Base-by-base conservation (phyloP, 208 protist genomes). In the Leishmania martiniquensis region DNA sequence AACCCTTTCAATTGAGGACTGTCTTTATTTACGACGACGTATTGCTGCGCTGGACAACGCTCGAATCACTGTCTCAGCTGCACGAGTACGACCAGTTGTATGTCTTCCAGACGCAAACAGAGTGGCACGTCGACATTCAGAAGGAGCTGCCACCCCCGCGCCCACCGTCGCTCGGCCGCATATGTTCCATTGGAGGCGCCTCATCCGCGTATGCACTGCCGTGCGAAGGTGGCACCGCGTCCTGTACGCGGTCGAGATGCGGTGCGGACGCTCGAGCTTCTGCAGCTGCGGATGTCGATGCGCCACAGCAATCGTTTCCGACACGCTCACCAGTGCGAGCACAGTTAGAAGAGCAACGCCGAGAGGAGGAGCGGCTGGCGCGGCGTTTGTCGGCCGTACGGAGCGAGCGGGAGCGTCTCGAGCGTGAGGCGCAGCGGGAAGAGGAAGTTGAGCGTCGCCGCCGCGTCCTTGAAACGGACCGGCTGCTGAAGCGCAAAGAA, bases 81-180 rank as follows among this genome's bases (percentile, higher is more conserved):
- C 88, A 92, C 72, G 90, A 94, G 78, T 95, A 93, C 81, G 91
- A 95, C 73, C 93, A 97, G 81, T 76, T 97, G 6, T 97, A 97
- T 76, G 81, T 91, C 22, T 97, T 95, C 70, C 93, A 97, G 76
- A 91, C 93, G 0, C 89, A 93, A 47, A 90, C 72, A 1, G 37
- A 62, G 47, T 87, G 80, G 72, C 89, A 96, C 77, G 80, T 44
- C 5, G 93, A 97, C 72, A 71, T 78, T 17, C 89, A 93, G 82
- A 87, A 93, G 66, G 89, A 92, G 72, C 72, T 97, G 34, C 93
- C 93, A 25, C 86, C 93, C 0, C 93, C 93, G 5, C 80, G 89
- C 2, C 87, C 84, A 15, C 89, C 92, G 3, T 72, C 77, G 37
- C 51, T 72, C 47, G 78, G 84, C 45, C 78, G 72, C 51, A 72